Conservation (phyloP, 2,329 filamentous ascomycete genomes). For the Chaetomiaceae sp. region DNA sequence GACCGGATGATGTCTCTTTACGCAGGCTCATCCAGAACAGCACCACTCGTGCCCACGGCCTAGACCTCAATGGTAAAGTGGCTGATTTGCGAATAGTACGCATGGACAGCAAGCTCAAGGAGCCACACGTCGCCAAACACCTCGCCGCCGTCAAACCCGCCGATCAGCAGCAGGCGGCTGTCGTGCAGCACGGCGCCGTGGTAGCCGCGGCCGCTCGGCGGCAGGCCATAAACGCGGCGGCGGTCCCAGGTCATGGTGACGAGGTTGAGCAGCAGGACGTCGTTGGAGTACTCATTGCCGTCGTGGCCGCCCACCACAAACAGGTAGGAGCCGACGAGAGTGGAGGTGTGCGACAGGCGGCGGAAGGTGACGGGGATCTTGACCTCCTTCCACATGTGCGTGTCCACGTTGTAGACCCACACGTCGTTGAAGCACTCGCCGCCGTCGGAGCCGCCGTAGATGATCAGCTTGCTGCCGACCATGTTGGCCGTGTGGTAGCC, state of each 20-base stretch:
- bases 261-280: slow-evolving; percentile 61
- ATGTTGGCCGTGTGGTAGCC: slow-evolving; percentile 70
- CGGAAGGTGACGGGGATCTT: slow-evolving; percentile 55
- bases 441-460: slow-evolving; percentile 64
- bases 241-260: slow-evolving; percentile 71
- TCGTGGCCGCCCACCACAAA: slow-evolving; percentile 67
- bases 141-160: slow-evolving; percentile 61
- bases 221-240: slow-evolving; percentile 56
- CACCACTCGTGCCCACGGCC: neutral
- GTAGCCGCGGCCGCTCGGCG: slow-evolving; percentile 59
- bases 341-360: slow-evolving; percentile 61
- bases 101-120: slow-evolving; percentile 61
- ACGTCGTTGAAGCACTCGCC: slow-evolving; percentile 68
- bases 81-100: slow-evolving; percentile 68
- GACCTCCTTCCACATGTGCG: slow-evolving; percentile 53
- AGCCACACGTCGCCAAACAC: slow-evolving; percentile 64
- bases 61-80: slow-evolving; percentile 65
- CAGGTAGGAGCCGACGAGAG: slow-evolving; percentile 62
- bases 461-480: slow-evolving; percentile 65
- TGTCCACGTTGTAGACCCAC: slow-evolving; percentile 66
- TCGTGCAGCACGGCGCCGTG: slow-evolving; percentile 62
- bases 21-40: too few relatives aligned
- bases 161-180: slow-evolving; percentile 56
- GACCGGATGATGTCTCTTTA: too few relatives aligned
- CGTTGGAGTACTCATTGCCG: slow-evolving; percentile 62